These are phyloP conservation scores for Stramenopiles sp. DNA, from an alignment of 352 stramenopile species.

Conservation along the genomic window DNA sequence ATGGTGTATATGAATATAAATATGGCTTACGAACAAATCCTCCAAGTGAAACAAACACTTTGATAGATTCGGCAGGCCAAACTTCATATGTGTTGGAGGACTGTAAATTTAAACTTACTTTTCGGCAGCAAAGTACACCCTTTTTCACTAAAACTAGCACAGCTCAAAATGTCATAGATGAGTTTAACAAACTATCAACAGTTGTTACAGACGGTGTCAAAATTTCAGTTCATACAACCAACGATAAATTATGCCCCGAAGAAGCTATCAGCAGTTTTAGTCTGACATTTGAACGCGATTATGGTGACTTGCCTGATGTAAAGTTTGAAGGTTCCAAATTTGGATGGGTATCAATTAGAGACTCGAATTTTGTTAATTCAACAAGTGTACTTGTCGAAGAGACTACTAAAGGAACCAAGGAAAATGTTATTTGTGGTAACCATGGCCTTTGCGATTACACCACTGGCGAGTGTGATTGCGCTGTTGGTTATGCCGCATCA, in stretches of 20 bases:
- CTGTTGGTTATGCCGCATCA: neutral
- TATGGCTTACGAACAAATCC: too few species aligned
- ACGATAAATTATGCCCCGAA: neutral
- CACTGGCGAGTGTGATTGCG: constrained; percentile 8
- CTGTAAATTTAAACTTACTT: constrained; percentile 8
- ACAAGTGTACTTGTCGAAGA: neutral
- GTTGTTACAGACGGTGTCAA: neutral
- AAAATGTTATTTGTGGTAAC: neutral
- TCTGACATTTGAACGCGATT: constrained; percentile 1
- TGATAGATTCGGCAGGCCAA: too few species aligned
- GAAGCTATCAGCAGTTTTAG: neutral
- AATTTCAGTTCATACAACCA: constrained; percentile 1
- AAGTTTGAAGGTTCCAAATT: constrained; percentile 5
- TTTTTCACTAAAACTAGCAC: neutral
- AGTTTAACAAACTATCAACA: constrained; percentile 1
- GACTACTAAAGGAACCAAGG: constrained; percentile 5
- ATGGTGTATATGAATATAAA: too few species aligned
- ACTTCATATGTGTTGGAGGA: too few species aligned
- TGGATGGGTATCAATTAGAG: neutral
- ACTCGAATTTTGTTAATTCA: neutral
- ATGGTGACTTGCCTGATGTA: constrained; percentile 4
- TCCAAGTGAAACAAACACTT: too few species aligned
- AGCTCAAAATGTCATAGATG: too few species aligned
- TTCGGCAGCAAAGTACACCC: neutral
- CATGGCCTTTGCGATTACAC: constrained; percentile 1